Evolutionary conservation across 345 rosid genomes (phyloP).

Genomic region (Gossypioides kirkii): DNA sequence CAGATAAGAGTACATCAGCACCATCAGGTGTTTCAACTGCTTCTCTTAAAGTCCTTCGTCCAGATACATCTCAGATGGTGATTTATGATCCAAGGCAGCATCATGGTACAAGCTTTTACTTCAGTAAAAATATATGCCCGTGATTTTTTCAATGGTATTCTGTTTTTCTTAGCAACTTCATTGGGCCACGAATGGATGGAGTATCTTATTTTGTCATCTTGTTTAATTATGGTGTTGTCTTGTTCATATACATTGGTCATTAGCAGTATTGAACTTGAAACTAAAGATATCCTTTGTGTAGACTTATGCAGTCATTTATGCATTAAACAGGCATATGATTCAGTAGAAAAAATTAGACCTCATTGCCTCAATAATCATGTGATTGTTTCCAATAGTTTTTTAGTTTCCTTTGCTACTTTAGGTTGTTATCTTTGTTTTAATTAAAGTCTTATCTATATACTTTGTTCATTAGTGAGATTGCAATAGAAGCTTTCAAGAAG

Average conservation of each 20-base stretch:
- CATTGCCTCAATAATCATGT: background rate
- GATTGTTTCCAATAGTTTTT: background rate
- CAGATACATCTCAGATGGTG: constrained; percentile 69
- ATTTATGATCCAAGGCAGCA: constrained; percentile 71
- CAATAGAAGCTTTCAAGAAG: background rate
- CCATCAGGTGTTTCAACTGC: constrained; percentile 32
- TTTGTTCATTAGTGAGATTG: background rate
- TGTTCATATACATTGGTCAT: background rate
- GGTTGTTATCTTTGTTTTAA: background rate
- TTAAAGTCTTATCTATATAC: background rate
- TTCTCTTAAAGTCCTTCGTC: constrained; percentile 49
- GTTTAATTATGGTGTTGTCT: background rate
- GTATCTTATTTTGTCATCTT: background rate
- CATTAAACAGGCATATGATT: background rate
- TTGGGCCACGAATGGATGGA: background rate
- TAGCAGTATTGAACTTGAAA: background rate
- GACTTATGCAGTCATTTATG: background rate
- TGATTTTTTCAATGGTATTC: background rate
- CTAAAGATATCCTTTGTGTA: background rate
- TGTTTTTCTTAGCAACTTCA: background rate
- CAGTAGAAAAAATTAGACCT: background rate
- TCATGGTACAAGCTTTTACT: constrained; percentile 38
- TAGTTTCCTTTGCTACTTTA: background rate
- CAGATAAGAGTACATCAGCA: constrained; percentile 36
- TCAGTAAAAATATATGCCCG: background rate